Conservation (phyloP, 371 early-diverging fungal species). For the Actinomortierella wolfii region DNA sequence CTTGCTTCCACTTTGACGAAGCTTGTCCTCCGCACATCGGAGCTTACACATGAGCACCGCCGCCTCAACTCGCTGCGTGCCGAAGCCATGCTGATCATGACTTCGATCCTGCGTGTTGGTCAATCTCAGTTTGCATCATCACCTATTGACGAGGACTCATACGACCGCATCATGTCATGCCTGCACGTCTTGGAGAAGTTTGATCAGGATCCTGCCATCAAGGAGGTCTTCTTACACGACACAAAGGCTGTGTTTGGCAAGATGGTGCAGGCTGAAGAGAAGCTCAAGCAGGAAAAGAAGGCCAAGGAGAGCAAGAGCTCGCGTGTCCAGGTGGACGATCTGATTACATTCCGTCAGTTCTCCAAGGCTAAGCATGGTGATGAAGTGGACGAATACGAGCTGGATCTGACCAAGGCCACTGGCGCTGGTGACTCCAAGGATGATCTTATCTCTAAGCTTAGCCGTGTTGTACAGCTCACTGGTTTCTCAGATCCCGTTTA, state of each 20-base stretch:
- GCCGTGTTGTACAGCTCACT: constrained; percentile 94
- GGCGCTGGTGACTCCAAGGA: constrained; percentile 75
- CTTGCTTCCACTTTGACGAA: constrained; percentile 90
- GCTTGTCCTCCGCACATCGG: constrained; percentile 79
- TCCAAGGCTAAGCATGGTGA: constrained; percentile 71
- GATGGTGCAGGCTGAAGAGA: constrained; percentile 77
- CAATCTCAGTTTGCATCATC: constrained; percentile 81
- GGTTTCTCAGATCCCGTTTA: constrained; percentile 99
- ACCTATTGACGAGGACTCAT: constrained; percentile 96
- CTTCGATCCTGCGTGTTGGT: constrained; percentile 91
- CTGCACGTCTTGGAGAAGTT: constrained; percentile 78
- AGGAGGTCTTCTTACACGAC: constrained; percentile 77
- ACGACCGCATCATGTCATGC: constrained; percentile 90
- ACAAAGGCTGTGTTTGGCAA: constrained; percentile 82
- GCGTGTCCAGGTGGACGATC: constrained; percentile 86
- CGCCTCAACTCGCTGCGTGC: constrained; percentile 79
- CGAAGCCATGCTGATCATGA: constrained; percentile 97
- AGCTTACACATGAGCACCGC: constrained; percentile 50
- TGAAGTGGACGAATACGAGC: constrained; percentile 81
- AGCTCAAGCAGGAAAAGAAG: constrained; percentile 56
- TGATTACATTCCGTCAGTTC: constrained; percentile 88
- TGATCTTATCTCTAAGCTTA: constrained; percentile 83
- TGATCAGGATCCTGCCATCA: constrained; percentile 57
- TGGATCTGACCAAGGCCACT: constrained; percentile 88
- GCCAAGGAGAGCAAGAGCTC: constrained; percentile 67